These are phyloP conservation scores for Kurtzmaniella cleridarum DNA, from an alignment of 805 yeast genomes.

Conservation along the genomic window DNA sequence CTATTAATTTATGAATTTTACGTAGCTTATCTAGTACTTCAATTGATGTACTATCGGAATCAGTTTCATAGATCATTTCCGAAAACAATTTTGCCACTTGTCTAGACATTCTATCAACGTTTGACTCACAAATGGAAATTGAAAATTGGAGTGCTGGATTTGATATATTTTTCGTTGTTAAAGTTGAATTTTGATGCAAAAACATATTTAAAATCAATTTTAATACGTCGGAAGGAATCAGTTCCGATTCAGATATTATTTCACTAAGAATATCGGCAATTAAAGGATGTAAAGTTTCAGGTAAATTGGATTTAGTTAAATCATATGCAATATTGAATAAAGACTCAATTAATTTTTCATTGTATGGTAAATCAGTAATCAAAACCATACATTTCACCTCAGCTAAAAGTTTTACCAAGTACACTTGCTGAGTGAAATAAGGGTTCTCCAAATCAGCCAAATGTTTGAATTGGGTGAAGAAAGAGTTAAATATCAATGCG, in stretches of 20 bases:
- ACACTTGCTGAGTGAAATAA: slow-evolving; percentile 56
- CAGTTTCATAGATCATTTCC: slow-evolving; percentile 56
- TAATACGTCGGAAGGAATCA: slow-evolving; percentile 55
- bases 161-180: slow-evolving; percentile 18
- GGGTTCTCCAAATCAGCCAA: slow-evolving; percentile 53
- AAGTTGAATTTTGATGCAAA: slow-evolving; percentile 16
- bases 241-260: slow-evolving; percentile 64
- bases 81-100: slow-evolving; percentile 75
- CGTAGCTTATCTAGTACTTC: slow-evolving; percentile 28
- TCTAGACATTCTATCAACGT: slow-evolving; percentile 69
- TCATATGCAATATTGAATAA: slow-evolving; percentile 63
- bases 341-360: slow-evolving; percentile 47
- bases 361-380: slow-evolving; percentile 66
- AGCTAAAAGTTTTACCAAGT: slow-evolving; percentile 61
- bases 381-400: slow-evolving; percentile 73
- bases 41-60: slow-evolving; percentile 11
- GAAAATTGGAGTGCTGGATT: slow-evolving; percentile 65
- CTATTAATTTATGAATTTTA: slow-evolving; percentile 57
- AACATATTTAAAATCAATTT: slow-evolving; percentile 64
- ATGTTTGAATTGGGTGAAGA: slow-evolving; percentile 56
- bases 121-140: slow-evolving; percentile 59
- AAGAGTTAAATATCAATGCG: slow-evolving; percentile 58
- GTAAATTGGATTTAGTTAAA: slow-evolving; percentile 41
- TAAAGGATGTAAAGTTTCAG: slow-evolving; percentile 51
- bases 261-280: slow-evolving; percentile 71